Conservation (phyloP, 306 rosid genomes). For the Ammopiptanthus mongolicus region DNA sequence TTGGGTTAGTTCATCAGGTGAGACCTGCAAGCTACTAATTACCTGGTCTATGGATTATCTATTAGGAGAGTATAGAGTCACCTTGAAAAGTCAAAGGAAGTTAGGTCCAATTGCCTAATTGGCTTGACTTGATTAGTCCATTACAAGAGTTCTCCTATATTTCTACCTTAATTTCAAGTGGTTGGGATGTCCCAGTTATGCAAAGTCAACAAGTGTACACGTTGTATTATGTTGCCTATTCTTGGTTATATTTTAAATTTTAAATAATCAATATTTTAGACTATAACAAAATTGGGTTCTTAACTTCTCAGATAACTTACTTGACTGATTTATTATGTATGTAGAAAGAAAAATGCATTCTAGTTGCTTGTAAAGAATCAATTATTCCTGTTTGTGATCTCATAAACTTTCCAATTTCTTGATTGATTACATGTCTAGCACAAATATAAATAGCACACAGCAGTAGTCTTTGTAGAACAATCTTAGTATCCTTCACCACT, state of each 20-base stretch:
- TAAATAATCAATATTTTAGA: background rate
- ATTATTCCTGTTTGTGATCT: conserved; percentile 1
- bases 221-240: background rate
- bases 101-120: conserved; percentile 26
- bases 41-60: conserved; percentile 12
- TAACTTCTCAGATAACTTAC: background rate
- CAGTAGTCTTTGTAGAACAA: conserved; percentile 13
- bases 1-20: background rate
- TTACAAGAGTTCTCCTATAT: conserved; percentile 18
- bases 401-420: conserved; percentile 1
- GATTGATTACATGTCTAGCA: conserved; percentile 15
- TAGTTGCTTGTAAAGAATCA: conserved; percentile 7
- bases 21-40: conserved; percentile 26
- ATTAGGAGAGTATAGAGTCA: conserved; percentile 21
- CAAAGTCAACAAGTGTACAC: conserved; percentile 26
- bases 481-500: background rate
- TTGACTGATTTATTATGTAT: background rate
- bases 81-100: conserved; percentile 41
- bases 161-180: conserved; percentile 19
- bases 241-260: background rate
- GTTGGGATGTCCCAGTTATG: conserved; percentile 39
- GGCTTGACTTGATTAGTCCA: conserved; percentile 25
- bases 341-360: conserved; percentile 18
- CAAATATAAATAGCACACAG: conserved; percentile 8
- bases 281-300: background rate